These are phyloP conservation scores for Neocatenulostroma microsporum DNA, from an alignment of 2,329 filamentous ascomycete species.

Conservation along the genomic window DNA sequence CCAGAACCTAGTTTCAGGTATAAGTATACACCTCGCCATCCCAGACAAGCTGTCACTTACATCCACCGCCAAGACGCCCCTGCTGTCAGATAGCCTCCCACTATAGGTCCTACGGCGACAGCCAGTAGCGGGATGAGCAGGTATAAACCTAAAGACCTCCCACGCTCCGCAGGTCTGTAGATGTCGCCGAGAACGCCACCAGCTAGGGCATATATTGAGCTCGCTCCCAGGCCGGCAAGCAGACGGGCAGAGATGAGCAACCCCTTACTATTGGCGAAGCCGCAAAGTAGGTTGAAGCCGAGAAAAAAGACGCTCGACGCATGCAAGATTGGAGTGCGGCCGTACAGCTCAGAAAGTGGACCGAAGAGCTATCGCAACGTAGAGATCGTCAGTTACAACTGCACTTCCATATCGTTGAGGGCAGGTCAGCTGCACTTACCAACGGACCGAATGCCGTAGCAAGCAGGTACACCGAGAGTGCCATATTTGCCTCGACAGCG, in stretches of 20 bases:
- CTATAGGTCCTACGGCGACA: conserved; percentile 17
- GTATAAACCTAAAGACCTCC: conserved; percentile 12
- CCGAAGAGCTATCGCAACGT: conserved; percentile 13
- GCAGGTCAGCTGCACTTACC: too few species aligned
- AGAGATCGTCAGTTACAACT: too few species aligned
- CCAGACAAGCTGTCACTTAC: too few species aligned
- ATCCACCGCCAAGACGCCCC: conserved; percentile 36
- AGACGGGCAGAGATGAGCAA: conserved; percentile 41
- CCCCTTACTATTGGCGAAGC: conserved; percentile 35
- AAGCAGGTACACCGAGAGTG: conserved; percentile 32
- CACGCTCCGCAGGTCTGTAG: conserved; percentile 15
- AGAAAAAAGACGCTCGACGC: conserved; percentile 45
- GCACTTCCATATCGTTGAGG: too few species aligned
- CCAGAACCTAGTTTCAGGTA: too few species aligned
- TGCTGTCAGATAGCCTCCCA: conserved; percentile 33
- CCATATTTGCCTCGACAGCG: conserved; percentile 18
- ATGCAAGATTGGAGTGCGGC: conserved; percentile 33
- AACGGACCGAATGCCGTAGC: conserved; percentile 32
- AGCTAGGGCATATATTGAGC: conserved; percentile 26
- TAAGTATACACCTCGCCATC: too few species aligned
- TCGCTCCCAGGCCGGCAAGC: conserved; percentile 44
- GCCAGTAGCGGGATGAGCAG: conserved; percentile 14
- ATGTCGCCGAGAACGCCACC: conserved; percentile 16
- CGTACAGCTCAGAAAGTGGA: conserved; percentile 38
- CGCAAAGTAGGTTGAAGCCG: conserved; percentile 43